Evolutionary conservation across 345 rosid species (phyloP), one percentile per base, ranked within the genome.

Genomic region (Abelmoschus esculentus): DNA sequence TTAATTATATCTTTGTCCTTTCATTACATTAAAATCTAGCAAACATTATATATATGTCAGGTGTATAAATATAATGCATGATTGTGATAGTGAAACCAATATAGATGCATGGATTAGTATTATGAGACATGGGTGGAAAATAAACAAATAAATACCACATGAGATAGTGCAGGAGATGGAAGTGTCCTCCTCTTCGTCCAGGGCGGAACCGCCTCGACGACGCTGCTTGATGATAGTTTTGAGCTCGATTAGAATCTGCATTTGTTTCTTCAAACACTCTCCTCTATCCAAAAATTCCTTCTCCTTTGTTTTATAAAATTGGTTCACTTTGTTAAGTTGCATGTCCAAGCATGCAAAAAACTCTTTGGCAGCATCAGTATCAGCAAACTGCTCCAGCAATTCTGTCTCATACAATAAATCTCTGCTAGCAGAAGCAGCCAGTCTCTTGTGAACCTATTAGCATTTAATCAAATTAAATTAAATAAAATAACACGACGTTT

Each of bases 281-380:
- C 91, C 96, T 82, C 99, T 92, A 34, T 87, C 96, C 83, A 90
- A 19, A 81, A 96, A 92, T 83, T 90, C 97, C 56, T 83, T 86
- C 88, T 96, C 99, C 70, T 89, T 96, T 13, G 78, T 74, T 73
- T 76, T 85, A 76, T 87, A 96, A 71, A 96, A 96, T 15, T 87
- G 90, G 72, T 92, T 96, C 78, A 90, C 99, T 65, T 96, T 96
- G 83, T 92, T 96, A n/a, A 96, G 96, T 59, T 96, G 96, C 57
- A 17, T 36, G 80, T 96, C 99, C 52, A 96, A 79, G 64, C 98
- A 85, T 17, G 75, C 46, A 62, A 96, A 96, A 75, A 90, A 96
- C 63, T 84, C 98, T 73, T 80, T 83, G 12, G 87, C 89, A 50
- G 96, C 93, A 36, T 89, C 98, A 1, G 81, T 79, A 70, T 92